Conservation (phyloP, 345 rosid genomes). For the Populus alba region DNA sequence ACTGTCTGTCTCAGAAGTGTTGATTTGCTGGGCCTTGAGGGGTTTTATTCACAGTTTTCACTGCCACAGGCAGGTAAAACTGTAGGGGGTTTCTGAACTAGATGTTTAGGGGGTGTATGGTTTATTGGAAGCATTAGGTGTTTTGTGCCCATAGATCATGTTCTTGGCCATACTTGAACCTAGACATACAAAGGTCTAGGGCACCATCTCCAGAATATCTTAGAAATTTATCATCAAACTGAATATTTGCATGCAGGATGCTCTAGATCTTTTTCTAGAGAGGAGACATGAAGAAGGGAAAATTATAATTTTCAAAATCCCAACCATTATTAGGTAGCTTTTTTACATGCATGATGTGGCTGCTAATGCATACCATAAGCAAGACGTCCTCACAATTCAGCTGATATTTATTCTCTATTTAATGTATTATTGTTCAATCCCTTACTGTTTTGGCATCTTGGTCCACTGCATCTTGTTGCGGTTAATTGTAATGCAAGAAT, state of each 20-base stretch:
- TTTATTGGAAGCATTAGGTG: not conserved
- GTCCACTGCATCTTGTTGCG: not conserved
- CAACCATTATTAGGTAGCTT: not conserved
- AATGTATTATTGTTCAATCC: too few species aligned
- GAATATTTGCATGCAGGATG: not conserved
- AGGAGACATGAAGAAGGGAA: not conserved
- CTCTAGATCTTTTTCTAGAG: not conserved
- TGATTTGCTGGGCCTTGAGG: not conserved
- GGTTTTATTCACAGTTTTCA: not conserved
- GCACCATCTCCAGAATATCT: not conserved
- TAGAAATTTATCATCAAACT: not conserved
- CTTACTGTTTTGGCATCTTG: not conserved
- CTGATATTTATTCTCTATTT: not conserved
- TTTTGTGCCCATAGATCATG: not conserved
- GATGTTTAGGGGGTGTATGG: not conserved
- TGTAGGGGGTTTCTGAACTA: not conserved
- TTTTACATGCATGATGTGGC: not conserved
- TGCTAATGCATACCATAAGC: not conserved
- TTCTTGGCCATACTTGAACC: not conserved
- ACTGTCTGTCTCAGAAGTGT: not conserved
- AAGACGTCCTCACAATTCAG: not conserved
- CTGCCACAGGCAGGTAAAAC: not conserved
- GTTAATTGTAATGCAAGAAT: not conserved
- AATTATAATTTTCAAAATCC: not conserved
- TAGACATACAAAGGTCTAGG: not conserved